Conservation (phyloP, 371 early-diverging fungal genomes). For the Amoeboradix gromovi region DNA sequence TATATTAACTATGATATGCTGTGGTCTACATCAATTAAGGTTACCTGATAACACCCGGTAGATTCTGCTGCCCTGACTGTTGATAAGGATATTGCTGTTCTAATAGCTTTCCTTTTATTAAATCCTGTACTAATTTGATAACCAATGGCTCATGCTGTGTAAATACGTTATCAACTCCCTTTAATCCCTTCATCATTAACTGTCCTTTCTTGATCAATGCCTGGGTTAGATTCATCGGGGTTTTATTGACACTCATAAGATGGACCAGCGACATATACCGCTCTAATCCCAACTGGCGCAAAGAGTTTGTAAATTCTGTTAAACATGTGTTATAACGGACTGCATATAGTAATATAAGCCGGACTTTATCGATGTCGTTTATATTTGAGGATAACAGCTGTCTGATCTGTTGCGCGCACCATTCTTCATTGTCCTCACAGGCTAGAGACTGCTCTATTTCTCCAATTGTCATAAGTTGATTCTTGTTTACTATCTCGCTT, state of each 20-base stretch:
- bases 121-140: slow-evolving; percentile 34
- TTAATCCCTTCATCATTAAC: slow-evolving; percentile 7
- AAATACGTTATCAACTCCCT: slow-evolving; percentile 91
- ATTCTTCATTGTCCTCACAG: slow-evolving; percentile 29
- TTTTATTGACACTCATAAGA: slow-evolving; percentile 21
- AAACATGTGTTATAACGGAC: slow-evolving; percentile 55
- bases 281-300: slow-evolving; percentile 33
- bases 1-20: slow-evolving; percentile 71
- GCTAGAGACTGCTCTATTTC: slow-evolving; percentile 83
- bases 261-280: slow-evolving; percentile 34
- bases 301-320: slow-evolving; percentile 26
- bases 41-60: slow-evolving; percentile 1
- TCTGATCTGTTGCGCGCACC: slow-evolving; percentile 23
- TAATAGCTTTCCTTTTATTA: slow-evolving; percentile 46
- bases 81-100: slow-evolving; percentile 45
- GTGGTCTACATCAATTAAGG: slow-evolving; percentile 24
- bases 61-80: background rate
- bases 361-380: slow-evolving; percentile 37
- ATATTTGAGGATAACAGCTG: slow-evolving; percentile 27
- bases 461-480: slow-evolving; percentile 43
- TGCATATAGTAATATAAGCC: slow-evolving; percentile 50
- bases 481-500: slow-evolving; percentile 37
- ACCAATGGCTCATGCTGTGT: slow-evolving; percentile 74
- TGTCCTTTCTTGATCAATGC: slow-evolving; percentile 1
- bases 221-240: background rate